Base-by-base conservation (phyloP, 2,329 filamentous ascomycete species). In the Fonsecaea multimorphosa region DNA sequence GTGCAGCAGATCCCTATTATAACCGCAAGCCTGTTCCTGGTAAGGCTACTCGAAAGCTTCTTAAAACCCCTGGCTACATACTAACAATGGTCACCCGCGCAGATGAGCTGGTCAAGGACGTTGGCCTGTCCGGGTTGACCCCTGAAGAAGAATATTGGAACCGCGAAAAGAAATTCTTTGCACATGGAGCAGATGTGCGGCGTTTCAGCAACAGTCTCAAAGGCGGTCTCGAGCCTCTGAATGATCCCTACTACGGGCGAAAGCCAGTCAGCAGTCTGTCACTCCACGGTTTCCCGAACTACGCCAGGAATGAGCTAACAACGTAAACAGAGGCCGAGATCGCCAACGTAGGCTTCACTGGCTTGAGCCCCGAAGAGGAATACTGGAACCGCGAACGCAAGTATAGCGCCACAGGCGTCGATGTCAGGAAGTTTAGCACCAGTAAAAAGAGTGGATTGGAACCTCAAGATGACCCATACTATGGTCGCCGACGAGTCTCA, bases 11-110 rank as follows among this genome's bases (percentile, higher is more conserved):
- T 62, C 70, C 70, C n/a, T 72, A 61, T 46, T 72, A 72, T 54
- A 68, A 70, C 38, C 69, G 70, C 52, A 72, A 72, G 57, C 69
- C 63, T 9, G 64, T 72, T 29, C 70, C 70, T 60, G 69, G 70
- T 72, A 68, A 57, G 58, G 31, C 61, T 49, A 58, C n/a, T 31
- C 36, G 34, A 38, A 34, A 14, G 16, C 52, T 12, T 16, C 19
- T 32, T 31, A 44, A 19, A 19, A 16, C 34, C 19, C 19, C 40
- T 29, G 11, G 29, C 24, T 46, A 31, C 38, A 49, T 65, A 31
- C 44, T 49, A 49, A 49, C 44, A 3, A 54, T 4, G 44, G 3
- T 27, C 22, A 8, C 52, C n/a, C 7, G 19, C 44, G 12, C 36
- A 72, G 70, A 71, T 54, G 69, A 70, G 24, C 52, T 70, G 54